These are phyloP conservation scores for Trametes elegans DNA, from an alignment of 768 basidiomycete genomes.

Conservation along the genomic window DNA sequence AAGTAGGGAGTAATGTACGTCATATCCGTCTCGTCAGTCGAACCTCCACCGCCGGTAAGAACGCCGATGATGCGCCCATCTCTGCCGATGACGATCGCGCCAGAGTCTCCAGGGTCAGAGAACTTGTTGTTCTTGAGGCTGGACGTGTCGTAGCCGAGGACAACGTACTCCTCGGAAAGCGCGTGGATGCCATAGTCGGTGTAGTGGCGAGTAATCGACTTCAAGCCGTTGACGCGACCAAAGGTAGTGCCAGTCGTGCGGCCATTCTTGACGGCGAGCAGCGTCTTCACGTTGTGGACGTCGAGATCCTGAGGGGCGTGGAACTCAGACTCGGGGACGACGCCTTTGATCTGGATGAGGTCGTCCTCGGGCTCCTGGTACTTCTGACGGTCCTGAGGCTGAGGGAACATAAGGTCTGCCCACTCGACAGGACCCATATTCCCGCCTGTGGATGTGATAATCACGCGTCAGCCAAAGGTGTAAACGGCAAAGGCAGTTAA, in stretches of 20 bases:
- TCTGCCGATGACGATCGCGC: constrained; percentile 19
- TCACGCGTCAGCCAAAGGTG: too few relatives aligned
- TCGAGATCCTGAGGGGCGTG: constrained; percentile 23
- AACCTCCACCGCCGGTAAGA: constrained; percentile 31
- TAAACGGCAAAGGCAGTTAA: too few relatives aligned
- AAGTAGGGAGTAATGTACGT: constrained; percentile 26
- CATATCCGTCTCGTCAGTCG: constrained; percentile 28
- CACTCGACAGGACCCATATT: background rate
- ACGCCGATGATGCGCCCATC: constrained; percentile 29
- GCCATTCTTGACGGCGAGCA: constrained; percentile 29
- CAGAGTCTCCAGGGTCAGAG: constrained; percentile 22
- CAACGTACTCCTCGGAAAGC: too few relatives aligned
- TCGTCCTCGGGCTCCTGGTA: constrained; percentile 20
- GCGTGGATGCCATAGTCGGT: too few relatives aligned
- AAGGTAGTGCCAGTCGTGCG: constrained; percentile 26
- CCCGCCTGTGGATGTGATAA: background rate
- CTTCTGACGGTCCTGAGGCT: constrained; percentile 34
- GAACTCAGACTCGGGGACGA: constrained; percentile 25
- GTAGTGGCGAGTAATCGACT: constrained; percentile 25
- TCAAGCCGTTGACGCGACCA: constrained; percentile 25
- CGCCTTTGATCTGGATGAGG: constrained; percentile 21
- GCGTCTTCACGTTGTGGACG: constrained; percentile 24
- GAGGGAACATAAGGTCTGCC: background rate
- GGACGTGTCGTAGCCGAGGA: constrained; percentile 15
- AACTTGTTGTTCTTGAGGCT: constrained; percentile 1